These are phyloP conservation scores for Kurtzmaniella quercitrusa DNA, from an alignment of 1,139 yeast genomes.

Conservation along the genomic window DNA sequence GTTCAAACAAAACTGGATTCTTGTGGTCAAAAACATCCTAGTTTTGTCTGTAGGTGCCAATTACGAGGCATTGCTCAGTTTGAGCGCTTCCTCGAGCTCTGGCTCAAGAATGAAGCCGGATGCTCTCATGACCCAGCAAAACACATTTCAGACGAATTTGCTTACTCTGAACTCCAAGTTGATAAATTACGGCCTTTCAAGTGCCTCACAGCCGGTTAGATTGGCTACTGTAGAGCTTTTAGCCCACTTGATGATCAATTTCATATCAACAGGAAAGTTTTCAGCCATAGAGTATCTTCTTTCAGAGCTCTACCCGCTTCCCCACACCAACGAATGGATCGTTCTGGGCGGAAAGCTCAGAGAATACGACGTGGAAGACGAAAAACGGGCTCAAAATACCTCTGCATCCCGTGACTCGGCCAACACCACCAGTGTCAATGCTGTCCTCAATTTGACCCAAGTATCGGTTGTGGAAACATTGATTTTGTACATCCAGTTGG, in stretches of 20 bases:
- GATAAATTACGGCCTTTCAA: conserved; percentile 27
- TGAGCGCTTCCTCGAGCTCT: conserved; percentile 33
- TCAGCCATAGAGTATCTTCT: conserved; percentile 30
- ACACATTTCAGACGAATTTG: conserved; percentile 30
- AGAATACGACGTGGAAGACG: conserved; percentile 16
- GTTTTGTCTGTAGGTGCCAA: conserved; percentile 31
- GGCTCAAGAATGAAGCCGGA: conserved; percentile 44
- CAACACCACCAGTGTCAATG: conserved; percentile 18
- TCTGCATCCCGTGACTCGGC: conserved; percentile 22
- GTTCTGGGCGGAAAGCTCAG: conserved; percentile 17
- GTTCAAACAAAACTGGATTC: conserved; percentile 30
- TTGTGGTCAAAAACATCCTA: conserved; percentile 30
- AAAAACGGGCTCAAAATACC: conserved; percentile 15
- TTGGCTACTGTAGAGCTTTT: conserved; percentile 35
- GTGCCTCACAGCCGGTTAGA: conserved; percentile 32
- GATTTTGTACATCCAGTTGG: conserved; percentile 37
- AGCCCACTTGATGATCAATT: conserved; percentile 31
- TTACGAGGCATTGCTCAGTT: conserved; percentile 34
- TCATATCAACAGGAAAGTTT: conserved; percentile 39
- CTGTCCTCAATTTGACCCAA: conserved; percentile 22
- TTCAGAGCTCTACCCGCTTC: conserved; percentile 26
- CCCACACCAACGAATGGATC: conserved; percentile 22
- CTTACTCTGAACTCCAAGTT: conserved; percentile 29
- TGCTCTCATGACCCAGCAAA: conserved; percentile 37
- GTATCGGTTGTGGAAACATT: conserved; percentile 32